A percentile compares a stretch with the other conserved stretches of the same genome.
Conservation (phyloP, 768 basidiomycete species). For the Chiua virens region DNA sequence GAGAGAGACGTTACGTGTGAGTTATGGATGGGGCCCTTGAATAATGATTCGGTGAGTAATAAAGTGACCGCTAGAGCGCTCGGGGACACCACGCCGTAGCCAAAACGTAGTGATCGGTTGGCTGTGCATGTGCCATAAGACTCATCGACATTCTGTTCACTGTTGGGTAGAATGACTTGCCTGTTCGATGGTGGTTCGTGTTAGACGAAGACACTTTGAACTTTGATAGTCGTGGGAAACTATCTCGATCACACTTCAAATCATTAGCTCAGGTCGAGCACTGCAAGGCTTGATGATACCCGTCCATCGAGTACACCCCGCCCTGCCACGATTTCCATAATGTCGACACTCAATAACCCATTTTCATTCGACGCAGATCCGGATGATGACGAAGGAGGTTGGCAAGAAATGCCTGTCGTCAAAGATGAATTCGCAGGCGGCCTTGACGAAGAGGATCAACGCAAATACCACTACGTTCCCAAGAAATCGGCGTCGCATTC, state of each 20-base stretch:
- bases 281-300: slow-evolving; percentile 6
- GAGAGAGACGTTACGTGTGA: too few relatives aligned
- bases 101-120: too few relatives aligned
- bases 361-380: slow-evolving; percentile 34
- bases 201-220: too few relatives aligned
- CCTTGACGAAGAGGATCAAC: slow-evolving; percentile 85
- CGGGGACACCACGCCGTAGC: too few relatives aligned
- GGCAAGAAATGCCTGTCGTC: slow-evolving; percentile 94
- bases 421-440: slow-evolving; percentile 62
- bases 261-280: too few relatives aligned
- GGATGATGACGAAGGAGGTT: slow-evolving; percentile 82
- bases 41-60: too few relatives aligned
- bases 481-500: slow-evolving; percentile 37
- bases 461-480: slow-evolving; percentile 75
- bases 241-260: neutral
- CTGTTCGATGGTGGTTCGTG: neutral
- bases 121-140: too few relatives aligned
- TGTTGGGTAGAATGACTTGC: too few relatives aligned
- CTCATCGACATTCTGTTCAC: too few relatives aligned
- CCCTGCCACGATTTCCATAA: slow-evolving; percentile 1
- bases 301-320: neutral
- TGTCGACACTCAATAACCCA: slow-evolving; percentile 22
- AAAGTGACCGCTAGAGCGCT: too few relatives aligned
- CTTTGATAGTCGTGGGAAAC: slow-evolving; percentile 1
- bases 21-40: too few relatives aligned